Conservation (phyloP, 2,329 filamentous ascomycete species). For the Penicillium thymicola region DNA sequence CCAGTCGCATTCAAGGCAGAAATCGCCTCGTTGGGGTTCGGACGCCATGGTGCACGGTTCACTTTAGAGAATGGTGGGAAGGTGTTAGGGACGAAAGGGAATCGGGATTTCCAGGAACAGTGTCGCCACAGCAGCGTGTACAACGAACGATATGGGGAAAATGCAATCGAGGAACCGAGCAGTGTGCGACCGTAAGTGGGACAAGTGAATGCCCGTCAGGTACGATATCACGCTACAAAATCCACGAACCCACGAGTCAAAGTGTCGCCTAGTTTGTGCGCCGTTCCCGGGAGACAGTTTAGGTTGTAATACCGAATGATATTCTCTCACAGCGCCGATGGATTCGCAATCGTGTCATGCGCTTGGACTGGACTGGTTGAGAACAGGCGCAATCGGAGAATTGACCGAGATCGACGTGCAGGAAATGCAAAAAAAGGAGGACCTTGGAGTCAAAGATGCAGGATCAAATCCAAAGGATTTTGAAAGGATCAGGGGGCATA, state of each 20-base stretch:
- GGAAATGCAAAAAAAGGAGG: constrained; percentile 9
- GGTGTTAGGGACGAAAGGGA: not conserved
- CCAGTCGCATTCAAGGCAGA: constrained; percentile 44
- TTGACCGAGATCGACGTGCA: constrained; percentile 18
- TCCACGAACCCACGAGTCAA: constrained; percentile 7
- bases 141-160: not conserved
- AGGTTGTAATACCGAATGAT: not conserved
- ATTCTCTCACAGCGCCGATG: constrained; percentile 1
- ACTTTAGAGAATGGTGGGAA: constrained; percentile 4
- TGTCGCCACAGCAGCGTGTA: constrained; percentile 3
- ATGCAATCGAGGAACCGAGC: constrained; percentile 3
- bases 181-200: constrained; percentile 8
- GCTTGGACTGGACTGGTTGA: constrained; percentile 2
- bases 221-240: constrained; percentile 2
- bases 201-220: constrained; percentile 4
- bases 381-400: constrained; percentile 21
- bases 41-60: constrained; percentile 30
- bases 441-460: constrained; percentile 14
- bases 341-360: constrained; percentile 17
- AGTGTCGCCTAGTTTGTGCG: not conserved
- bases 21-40: constrained; percentile 31
- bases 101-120: constrained; percentile 1
- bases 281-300: not conserved
- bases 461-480: not conserved
- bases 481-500: constrained; percentile 7